phyloP scores from a whole-genome alignment of 345 rosid species.

The Melaleuca alternifolia region DNA sequence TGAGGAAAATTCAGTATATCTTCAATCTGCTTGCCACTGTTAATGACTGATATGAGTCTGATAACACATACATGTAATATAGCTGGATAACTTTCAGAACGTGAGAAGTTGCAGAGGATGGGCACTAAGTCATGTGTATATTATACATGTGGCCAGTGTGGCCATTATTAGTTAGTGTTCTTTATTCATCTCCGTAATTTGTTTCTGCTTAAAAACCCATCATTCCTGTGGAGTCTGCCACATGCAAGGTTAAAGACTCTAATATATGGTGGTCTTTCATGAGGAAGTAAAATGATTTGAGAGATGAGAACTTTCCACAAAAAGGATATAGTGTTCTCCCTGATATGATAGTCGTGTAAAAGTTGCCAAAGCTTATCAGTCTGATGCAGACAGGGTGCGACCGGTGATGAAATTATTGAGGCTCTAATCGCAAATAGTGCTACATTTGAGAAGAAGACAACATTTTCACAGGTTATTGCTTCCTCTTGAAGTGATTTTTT shows the following conservation, averaged over 20 bases:
- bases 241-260: neutral
- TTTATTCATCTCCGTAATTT: neutral
- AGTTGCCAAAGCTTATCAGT: neutral
- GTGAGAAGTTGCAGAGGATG: neutral
- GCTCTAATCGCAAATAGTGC: constrained; percentile 90
- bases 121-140: neutral
- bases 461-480: constrained; percentile 61
- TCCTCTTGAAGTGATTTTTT: neutral
- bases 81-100: neutral
- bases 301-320: neutral
- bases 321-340: neutral
- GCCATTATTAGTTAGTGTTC: neutral
- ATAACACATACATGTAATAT: neutral
- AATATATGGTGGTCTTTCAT: neutral
- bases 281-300: neutral
- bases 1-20: neutral
- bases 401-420: constrained; percentile 77
- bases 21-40: neutral
- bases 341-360: neutral
- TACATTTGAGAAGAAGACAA: constrained; percentile 79
- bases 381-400: constrained; percentile 70
- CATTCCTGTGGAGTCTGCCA: neutral
- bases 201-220: neutral
- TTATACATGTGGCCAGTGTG: neutral
- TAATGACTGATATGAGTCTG: neutral